phyloP scores from a whole-genome alignment of 495 filamentous ascomycete genomes.

The Aspergillus bertholletiae region DNA sequence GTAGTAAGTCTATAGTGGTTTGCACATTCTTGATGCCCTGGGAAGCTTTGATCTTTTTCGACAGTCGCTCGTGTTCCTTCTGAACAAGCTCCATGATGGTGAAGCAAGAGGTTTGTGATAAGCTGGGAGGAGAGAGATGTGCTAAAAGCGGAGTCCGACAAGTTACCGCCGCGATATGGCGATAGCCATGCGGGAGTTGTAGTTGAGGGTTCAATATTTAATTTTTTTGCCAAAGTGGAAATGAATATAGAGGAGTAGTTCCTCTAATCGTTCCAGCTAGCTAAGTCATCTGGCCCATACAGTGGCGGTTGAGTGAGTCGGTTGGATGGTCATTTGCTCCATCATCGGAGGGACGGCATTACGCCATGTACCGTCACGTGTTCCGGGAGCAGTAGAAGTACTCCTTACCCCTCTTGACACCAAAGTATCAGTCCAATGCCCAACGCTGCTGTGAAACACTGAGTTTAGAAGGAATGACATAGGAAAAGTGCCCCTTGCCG shows the following conservation, averaged over 20 bases:
- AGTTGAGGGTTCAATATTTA: not conserved
- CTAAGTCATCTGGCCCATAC: not conserved
- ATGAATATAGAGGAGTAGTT: not conserved
- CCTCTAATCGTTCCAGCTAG: not conserved
- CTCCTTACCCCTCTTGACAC: not conserved
- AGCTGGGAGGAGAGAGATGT: not conserved
- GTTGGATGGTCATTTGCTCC: not conserved
- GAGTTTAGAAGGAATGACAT: not conserved
- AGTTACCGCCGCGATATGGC: constrained; percentile 22
- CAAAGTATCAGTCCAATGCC: too few relatives aligned
- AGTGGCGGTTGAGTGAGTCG: not conserved
- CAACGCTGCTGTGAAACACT: not conserved
- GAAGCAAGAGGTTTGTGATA: constrained; percentile 10
- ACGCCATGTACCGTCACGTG: not conserved
- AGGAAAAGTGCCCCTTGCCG: too few relatives aligned
- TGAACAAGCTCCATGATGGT: constrained; percentile 66
- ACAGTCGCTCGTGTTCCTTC: constrained; percentile 68
- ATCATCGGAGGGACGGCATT: not conserved
- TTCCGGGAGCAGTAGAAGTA: not conserved
- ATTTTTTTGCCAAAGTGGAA: too few relatives aligned
- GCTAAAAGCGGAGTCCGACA: constrained; percentile 16
- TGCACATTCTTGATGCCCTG: constrained; percentile 73
- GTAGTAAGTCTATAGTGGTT: constrained; percentile 70
- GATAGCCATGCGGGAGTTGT: constrained; percentile 13
- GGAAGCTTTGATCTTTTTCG: constrained; percentile 63